phyloP scores from a whole-genome alignment of 768 basidiomycete genomes.

The Rubroboletus satanas region DNA sequence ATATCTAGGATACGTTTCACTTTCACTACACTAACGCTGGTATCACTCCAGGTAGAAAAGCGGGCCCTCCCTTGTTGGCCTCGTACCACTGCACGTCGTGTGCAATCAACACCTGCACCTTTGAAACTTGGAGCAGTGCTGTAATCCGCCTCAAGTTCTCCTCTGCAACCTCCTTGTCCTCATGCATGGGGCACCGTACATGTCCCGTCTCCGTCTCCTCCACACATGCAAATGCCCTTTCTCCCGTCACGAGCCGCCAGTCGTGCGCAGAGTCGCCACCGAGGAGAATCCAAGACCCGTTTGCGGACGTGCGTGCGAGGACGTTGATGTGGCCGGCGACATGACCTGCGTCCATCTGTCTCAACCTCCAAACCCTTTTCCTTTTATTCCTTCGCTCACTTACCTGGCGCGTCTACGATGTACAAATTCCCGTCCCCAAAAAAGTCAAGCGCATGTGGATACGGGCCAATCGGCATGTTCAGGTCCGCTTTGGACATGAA shows the following conservation, averaged over 20 bases:
- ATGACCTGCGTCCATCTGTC: conserved; percentile 34
- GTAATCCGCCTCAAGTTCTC: conserved; percentile 40
- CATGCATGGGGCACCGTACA: conserved; percentile 39
- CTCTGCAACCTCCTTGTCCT: conserved; percentile 40
- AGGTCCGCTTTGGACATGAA: conserved; percentile 36
- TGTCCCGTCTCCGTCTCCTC: conserved; percentile 22
- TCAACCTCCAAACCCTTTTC: not conserved
- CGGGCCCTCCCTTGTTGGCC: conserved; percentile 38
- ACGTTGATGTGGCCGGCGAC: conserved; percentile 52
- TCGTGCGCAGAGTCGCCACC: conserved; percentile 58
- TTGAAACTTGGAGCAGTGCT: conserved; percentile 34
- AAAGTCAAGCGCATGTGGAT: conserved; percentile 48
- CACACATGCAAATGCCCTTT: conserved; percentile 35
- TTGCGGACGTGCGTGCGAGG: conserved; percentile 50
- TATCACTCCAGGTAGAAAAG: conserved; percentile 33
- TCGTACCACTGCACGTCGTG: conserved; percentile 54
- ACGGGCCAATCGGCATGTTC: conserved; percentile 43
- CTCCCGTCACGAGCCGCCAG: conserved; percentile 46
- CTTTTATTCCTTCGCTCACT: not conserved
- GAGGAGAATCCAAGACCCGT: conserved; percentile 53
- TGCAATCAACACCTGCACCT: conserved; percentile 47
- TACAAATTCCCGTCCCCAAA: conserved; percentile 58
- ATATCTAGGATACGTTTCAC: not conserved
- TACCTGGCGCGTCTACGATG: conserved; percentile 51
- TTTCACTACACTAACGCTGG: not conserved